Base-by-base conservation (phyloP, 2,329 filamentous ascomycete species). In the Ophiocordyceps polyrhachis-furcata region DNA sequence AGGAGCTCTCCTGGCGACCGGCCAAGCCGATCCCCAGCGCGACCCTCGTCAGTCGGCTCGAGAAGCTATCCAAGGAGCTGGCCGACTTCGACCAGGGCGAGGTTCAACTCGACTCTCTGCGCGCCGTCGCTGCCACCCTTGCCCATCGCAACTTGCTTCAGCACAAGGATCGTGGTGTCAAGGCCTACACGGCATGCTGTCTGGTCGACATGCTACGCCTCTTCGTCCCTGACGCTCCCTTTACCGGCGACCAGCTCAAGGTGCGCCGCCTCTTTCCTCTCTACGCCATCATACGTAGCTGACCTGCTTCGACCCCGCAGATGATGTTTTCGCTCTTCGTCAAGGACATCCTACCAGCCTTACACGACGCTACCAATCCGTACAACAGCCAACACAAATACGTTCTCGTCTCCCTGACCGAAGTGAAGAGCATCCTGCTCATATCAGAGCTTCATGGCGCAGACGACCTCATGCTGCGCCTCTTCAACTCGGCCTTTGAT, bases 361-460 rank as follows among this genome's bases (percentile, higher is more conserved):
- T 96, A 23, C 81, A 85, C 55, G 81, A 94, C 55, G 85, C 88
- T 13, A 80, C 80, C 37, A 82, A 93, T 58, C 80, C 88, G 11
- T 96, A 95, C 68, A 89, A 93, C 62, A 79, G 78, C 49, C 88
- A 96, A 62, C 86, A 98, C 64, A 79, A 91, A 62, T 91, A 93
- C 57, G 83, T 95, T 49, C 70, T 98, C 48, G 77, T 79, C 49
- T 95, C 88, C 17, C 73, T 98, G 28, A 81, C 86, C 46, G 86
- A 93, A 52, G 83, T 94, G 53, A 94, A 96, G 69, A 95, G 87
- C 63, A 85, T 98, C 40, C 75, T 96, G 9, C 76, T 98, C 38
- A 74, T 98, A 52, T 83, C 84, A 49, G 91, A 98, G 54, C 75
- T 96, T 37, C 81, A 87, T 23, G 81, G 83, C 46, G 76, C 84